Evolutionary conservation across 306 rosid genomes (phyloP).

Genomic region (Cucurbita maxima): DNA sequence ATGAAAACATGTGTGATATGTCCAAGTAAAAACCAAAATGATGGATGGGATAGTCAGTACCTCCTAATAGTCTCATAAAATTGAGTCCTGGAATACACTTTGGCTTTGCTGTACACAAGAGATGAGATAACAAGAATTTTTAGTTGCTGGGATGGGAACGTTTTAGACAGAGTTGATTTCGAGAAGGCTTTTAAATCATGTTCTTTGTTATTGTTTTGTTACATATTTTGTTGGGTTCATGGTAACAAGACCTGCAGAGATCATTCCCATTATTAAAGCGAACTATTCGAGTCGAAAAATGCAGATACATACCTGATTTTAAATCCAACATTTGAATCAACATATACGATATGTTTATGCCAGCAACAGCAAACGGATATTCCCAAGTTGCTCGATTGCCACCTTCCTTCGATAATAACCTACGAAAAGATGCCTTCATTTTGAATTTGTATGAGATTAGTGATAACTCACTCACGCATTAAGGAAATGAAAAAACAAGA

Average conservation of each 20-base stretch:
- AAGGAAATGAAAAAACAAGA: slow-evolving; percentile 13
- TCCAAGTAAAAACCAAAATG: neutral
- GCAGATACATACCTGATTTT: slow-evolving; percentile 35
- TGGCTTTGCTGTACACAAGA: slow-evolving; percentile 45
- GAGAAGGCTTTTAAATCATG: neutral
- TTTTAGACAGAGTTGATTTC: neutral
- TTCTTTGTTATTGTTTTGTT: neutral
- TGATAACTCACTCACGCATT: slow-evolving; percentile 20
- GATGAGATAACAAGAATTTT: slow-evolving; percentile 4
- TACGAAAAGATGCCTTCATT: slow-evolving; percentile 88
- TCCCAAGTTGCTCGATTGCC: slow-evolving; percentile 88
- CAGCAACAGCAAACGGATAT: slow-evolving; percentile 96
- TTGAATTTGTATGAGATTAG: slow-evolving; percentile 56
- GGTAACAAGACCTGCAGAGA: neutral
- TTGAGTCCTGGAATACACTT: slow-evolving; percentile 68
- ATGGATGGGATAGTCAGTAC: slow-evolving; percentile 17
- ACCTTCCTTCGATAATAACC: slow-evolving; percentile 67
- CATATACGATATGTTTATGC: slow-evolving; percentile 81
- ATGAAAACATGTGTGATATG: neutral
- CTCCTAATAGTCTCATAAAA: slow-evolving; percentile 73
- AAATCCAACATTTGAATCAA: slow-evolving; percentile 83
- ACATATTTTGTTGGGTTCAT: neutral
- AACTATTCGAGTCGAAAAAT: neutral
- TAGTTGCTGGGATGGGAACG: neutral
- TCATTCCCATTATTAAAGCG: neutral